Evolutionary conservation across 2,329 filamentous ascomycete species (phyloP).

Genomic region (Beauveria medogensis): DNA sequence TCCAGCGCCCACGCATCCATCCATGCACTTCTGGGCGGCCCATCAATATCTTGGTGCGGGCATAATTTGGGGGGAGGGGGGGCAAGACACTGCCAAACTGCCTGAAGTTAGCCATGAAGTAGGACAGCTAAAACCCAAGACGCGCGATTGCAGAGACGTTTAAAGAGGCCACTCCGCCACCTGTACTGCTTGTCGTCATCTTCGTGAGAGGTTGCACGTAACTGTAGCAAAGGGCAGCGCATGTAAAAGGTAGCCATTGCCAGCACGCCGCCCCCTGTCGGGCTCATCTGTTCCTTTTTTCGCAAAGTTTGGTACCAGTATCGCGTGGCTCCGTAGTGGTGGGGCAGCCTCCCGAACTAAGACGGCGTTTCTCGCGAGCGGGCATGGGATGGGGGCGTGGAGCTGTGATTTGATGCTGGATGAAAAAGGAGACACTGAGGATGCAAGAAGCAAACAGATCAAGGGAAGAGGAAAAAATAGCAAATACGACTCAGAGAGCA

Average conservation of each 20-base stretch:
- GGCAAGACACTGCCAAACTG: neutral
- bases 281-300: neutral
- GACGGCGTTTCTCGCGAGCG: constrained; percentile 2
- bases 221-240: neutral
- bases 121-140: neutral
- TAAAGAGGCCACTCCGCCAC: too few relatives aligned
- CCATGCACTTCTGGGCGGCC: too few relatives aligned
- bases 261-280: neutral
- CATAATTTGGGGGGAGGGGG: too few relatives aligned
- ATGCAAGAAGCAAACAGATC: neutral
- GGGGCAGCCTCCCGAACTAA: neutral
- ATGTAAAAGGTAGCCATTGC: neutral
- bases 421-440: neutral
- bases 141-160: neutral
- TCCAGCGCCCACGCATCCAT: neutral
- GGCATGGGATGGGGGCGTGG: neutral
- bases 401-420: constrained; percentile 3
- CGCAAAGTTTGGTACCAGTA: too few relatives aligned
- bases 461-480: neutral
- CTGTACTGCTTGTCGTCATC: neutral
- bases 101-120: neutral
- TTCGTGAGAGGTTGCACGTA: neutral
- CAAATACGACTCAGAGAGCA: neutral
- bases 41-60: too few relatives aligned
- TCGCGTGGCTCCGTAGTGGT: neutral